Evolutionary conservation across 176 grass and related monocot genomes (phyloP), one percentile per base, ranked within the genome.

Genomic region (Urochloa ruziziensis): DNA sequence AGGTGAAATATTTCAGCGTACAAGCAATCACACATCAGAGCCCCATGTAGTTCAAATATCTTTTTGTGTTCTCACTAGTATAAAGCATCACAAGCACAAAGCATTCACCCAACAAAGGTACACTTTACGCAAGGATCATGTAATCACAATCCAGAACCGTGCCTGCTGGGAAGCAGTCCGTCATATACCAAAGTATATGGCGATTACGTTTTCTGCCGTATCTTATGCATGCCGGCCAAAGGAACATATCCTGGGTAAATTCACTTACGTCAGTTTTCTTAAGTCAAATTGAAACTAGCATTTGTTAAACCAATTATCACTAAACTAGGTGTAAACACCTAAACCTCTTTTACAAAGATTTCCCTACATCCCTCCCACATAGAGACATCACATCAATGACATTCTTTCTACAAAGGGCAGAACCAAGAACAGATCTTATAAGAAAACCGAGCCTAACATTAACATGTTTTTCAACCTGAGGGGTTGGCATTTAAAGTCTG

Each of bases 391-490:
- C 59, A 86, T 61, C 21, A 69, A 80, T 39, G 74, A 40, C 53
- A 33, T 79, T 4, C n/a, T 51, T 79, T 68, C 24, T 70, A 62
- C 42, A 74, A 49, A 79, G 1, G 25, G 24, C 68, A 85, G 29
- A 74, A 83, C 30, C 18, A 73, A 83, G 63, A 35, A 63, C 42
- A 52, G 21, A 75, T 74, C 21, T 83, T 54, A 66, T 70, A 60
- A 15, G n/a, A 73, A 59, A 82, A 78, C 67, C 67, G 82, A 77
- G 39, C 43, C 53, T 33, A 80, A n/a, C 40, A 29, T 76, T 54
- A 80, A 62, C 40, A 83, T 65, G n/a, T 56, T 81, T 77, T 14
- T 86, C 90, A 87, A 99, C 97, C 97, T 92, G 93, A 61, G 27
- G 91, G 17, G 51, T 82, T 96, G 78, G 68, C 64, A 80, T 90